These are phyloP conservation scores for Saccharomycopsis sp. DNA, from an alignment of 805 yeast species.

Conservation along the genomic window DNA sequence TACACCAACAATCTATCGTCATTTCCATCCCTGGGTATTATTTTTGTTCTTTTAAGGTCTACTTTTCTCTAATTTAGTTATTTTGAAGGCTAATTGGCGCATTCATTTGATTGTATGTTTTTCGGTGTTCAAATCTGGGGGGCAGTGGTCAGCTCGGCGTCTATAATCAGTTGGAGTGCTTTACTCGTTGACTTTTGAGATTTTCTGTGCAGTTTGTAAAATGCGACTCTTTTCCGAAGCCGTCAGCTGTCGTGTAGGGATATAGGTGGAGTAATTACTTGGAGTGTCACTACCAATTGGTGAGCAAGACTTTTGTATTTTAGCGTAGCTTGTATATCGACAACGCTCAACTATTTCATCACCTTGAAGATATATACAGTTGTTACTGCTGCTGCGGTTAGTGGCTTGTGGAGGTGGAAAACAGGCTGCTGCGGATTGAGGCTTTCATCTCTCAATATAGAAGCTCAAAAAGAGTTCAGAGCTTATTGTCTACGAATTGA, in stretches of 20 bases:
- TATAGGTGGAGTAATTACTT: no score
- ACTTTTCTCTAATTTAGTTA: background rate
- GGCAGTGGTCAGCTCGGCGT: no score
- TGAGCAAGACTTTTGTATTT: no score
- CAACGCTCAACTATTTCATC: background rate
- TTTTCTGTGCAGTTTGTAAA: no score
- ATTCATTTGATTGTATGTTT: background rate
- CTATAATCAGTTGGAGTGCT: no score
- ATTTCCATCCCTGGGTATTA: background rate
- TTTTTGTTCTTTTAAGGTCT: background rate
- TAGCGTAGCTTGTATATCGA: no score
- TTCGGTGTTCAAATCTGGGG: background rate
- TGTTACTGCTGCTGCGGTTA: background rate
- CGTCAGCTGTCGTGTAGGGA: no score
- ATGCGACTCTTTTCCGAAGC: no score
- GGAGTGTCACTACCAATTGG: no score
- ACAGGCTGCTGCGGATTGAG: background rate
- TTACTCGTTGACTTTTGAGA: no score
- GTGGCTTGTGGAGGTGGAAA: background rate
- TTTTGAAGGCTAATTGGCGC: background rate
- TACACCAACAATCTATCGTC: no score
- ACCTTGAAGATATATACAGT: background rate
- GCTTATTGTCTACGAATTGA: background rate
- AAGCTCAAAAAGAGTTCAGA: background rate
- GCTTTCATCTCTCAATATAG: background rate